Percentiles rank a stretch among this genome's conserved stretches.
Conservation (phyloP, 768 basidiomycete species). For the Mycena filopes region DNA sequence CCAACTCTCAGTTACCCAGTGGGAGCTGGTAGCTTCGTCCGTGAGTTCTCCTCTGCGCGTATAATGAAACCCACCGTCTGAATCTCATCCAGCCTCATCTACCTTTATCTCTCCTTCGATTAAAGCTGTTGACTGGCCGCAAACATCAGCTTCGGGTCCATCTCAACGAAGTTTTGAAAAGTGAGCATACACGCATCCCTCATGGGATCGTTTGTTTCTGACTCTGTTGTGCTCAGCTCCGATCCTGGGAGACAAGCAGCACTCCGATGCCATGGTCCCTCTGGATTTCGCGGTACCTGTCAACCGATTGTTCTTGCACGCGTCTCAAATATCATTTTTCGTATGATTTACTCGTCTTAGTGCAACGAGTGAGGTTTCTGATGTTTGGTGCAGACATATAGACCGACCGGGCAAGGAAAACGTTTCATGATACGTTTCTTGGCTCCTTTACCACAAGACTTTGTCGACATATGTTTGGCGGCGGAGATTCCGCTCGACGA, state of each 20-base stretch:
- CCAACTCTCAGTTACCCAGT: slow-evolving; percentile 58
- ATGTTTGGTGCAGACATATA: slow-evolving; percentile 58
- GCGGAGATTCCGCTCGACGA: slow-evolving; percentile 53
- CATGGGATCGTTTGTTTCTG: slow-evolving; percentile 7
- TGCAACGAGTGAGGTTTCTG: not conserved
- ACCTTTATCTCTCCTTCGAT: slow-evolving; percentile 66
- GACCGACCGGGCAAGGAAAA: slow-evolving; percentile 52
- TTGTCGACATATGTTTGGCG: slow-evolving; percentile 60
- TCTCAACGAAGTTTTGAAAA: slow-evolving; percentile 59
- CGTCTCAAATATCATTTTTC: slow-evolving; percentile 64
- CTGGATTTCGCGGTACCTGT: slow-evolving; percentile 45
- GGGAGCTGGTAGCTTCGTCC: slow-evolving; percentile 69
- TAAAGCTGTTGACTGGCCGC: slow-evolving; percentile 68
- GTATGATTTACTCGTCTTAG: slow-evolving; percentile 46
- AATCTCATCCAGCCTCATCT: slow-evolving; percentile 45
- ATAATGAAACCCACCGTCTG: not conserved
- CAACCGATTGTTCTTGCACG: slow-evolving; percentile 69
- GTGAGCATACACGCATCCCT: slow-evolving; percentile 42
- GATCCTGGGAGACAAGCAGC: slow-evolving; percentile 69
- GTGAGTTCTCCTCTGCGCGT: slow-evolving; percentile 48
- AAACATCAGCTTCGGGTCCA: slow-evolving; percentile 83
- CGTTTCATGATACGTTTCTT: slow-evolving; percentile 63
- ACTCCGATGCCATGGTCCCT: slow-evolving; percentile 51
- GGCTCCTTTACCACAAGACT: slow-evolving; percentile 69
- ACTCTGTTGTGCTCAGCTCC: slow-evolving; percentile 56